Base-by-base conservation (phyloP, 148 eudicot genomes). In the Dysphania ambrosioides region DNA sequence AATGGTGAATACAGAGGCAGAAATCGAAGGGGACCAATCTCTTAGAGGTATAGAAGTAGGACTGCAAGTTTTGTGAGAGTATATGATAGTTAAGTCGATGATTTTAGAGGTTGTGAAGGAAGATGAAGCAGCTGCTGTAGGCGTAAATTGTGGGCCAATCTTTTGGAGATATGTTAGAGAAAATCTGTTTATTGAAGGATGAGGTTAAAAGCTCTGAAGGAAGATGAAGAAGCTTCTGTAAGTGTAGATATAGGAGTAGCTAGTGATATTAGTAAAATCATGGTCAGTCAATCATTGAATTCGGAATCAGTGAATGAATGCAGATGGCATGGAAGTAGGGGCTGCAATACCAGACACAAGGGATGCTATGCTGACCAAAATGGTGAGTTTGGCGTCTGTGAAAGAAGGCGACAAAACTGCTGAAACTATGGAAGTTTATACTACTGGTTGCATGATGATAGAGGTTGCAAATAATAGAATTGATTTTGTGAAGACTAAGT, bases 231-330 rank as follows among this genome's bases (percentile, higher is more conserved):
- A 58, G 58, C 68, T 31, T 6, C 4, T 31, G 56, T 19, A 44
- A 53, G 40, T 27, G 30, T 15, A 24, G 29, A 58, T 29, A 23
- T 56, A 18, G 76, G 19, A 15, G 57, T 21, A 24, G 26, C 5
- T 19, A 72, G 67, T 60, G 63, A 72, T 38, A 72, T 16, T 16
- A 60, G 24, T 31, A 53, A 44, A 63, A 27, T 19, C 47, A 55
- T 19, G 41, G 32, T 47, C 4, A 56, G 35, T 49, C 13, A 21
- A 27, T 30, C 27, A 16, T 4, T 27, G 65, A 61, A 31, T 29
- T 27, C 11, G 4, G 65, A 61, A 10, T 34, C 9, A 1, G 31
- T 61, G 34, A 61, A 61, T 6, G 34, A 30, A 61, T 12, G 34
- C 16, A 11, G 65, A 11, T 15, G 35, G 65, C 31, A 31, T 34